Conservation (phyloP, 2,329 filamentous ascomycete species). For the Fusarium sublunatum region DNA sequence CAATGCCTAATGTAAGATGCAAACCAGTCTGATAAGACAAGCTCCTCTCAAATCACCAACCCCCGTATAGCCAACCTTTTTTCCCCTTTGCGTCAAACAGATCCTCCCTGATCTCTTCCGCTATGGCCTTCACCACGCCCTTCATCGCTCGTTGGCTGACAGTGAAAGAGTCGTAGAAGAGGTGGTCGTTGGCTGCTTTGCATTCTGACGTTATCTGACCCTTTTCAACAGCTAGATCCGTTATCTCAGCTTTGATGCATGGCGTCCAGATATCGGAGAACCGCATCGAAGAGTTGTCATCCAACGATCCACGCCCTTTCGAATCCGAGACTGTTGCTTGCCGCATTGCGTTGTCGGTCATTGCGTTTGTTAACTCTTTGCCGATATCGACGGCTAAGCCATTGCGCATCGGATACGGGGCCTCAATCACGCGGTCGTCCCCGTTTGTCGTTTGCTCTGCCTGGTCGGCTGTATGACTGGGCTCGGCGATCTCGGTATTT, state of each 20-base stretch:
- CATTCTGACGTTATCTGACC: conserved; percentile 48
- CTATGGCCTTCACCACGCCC: conserved; percentile 34
- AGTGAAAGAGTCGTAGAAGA: conserved; percentile 65
- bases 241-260: conserved; percentile 50
- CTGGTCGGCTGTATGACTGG: conserved; percentile 12
- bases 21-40: conserved; percentile 5
- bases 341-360: conserved; percentile 62
- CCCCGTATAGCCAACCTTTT: conserved; percentile 35
- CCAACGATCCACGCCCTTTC: conserved; percentile 55
- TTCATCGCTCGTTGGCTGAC: conserved; percentile 52
- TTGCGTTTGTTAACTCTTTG: conserved; percentile 56
- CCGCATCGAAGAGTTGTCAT: conserved; percentile 47
- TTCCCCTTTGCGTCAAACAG: conserved; percentile 39
- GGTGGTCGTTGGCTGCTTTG: conserved; percentile 57
- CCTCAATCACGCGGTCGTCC: conserved; percentile 43
- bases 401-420: conserved; percentile 54
- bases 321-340: conserved; percentile 56
- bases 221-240: conserved; percentile 28
- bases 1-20: not conserved
- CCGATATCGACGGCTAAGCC: conserved; percentile 57
- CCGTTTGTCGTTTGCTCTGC: conserved; percentile 23
- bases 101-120: conserved; percentile 36
- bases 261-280: conserved; percentile 58
- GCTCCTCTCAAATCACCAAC: conserved; percentile 12
- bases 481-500: conserved; percentile 12